Percentiles rank a stretch among this genome's conserved stretches.
These are phyloP conservation scores for Escovopsis sp. DNA, from an alignment of 2,329 filamentous ascomycete species.

Conservation along the genomic window DNA sequence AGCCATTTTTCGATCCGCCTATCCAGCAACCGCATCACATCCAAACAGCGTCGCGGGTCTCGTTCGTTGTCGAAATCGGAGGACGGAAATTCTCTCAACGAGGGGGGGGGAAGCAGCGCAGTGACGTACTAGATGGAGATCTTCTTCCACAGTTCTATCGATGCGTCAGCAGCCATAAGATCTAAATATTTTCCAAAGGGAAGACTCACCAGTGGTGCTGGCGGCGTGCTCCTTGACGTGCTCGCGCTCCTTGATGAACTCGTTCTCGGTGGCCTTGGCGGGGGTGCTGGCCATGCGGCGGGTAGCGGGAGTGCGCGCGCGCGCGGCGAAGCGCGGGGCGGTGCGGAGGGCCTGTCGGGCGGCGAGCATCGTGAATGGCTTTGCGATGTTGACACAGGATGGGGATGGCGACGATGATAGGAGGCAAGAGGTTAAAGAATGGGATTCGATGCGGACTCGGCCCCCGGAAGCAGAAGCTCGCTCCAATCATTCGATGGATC, in stretches of 20 bases:
- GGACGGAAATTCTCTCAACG: constrained; percentile 15
- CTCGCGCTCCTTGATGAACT: constrained; percentile 83
- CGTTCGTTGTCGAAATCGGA: not conserved
- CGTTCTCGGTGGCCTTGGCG: constrained; percentile 73
- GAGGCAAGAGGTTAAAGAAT: constrained; percentile 12
- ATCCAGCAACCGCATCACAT: not conserved
- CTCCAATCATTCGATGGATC: constrained; percentile 10
- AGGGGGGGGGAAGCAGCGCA: not conserved
- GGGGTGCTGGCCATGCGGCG: constrained; percentile 58
- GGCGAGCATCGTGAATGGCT: constrained; percentile 41
- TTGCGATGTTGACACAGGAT: constrained; percentile 12
- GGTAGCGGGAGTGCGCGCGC: constrained; percentile 46
- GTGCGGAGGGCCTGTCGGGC: constrained; percentile 47
- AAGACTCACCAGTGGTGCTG: constrained; percentile 60
- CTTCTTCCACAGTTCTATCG: constrained; percentile 81
- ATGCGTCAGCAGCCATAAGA: constrained; percentile 17
- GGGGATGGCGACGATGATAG: constrained; percentile 8
- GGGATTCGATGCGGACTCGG: constrained; percentile 7
- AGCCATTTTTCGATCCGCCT: constrained; percentile 7
- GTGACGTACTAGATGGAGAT: constrained; percentile 80
- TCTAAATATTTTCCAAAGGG: constrained; percentile 1
- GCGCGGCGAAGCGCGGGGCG: constrained; percentile 47
- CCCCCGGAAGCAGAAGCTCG: constrained; percentile 18
- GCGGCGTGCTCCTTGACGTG: constrained; percentile 84
- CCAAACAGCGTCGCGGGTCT: not conserved